Conservation (phyloP, 129 eudicot species). For the Apium graveolens region DNA sequence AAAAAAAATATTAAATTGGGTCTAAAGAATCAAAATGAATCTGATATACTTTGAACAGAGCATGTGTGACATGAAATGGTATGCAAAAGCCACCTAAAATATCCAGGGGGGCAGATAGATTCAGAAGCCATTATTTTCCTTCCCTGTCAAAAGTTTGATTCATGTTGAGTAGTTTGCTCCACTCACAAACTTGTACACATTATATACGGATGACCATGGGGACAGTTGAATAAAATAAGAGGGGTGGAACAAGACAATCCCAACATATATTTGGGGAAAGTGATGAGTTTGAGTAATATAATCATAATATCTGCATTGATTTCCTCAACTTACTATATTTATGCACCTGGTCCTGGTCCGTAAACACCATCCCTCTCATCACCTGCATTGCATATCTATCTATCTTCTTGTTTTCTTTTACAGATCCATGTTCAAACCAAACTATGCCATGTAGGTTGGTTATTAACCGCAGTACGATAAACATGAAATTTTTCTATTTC, state of each 20-base stretch:
- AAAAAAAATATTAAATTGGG: no score
- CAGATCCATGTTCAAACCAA: no score
- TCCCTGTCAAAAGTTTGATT: background rate
- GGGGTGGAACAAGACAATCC: slow-evolving; percentile 6
- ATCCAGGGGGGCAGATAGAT: background rate
- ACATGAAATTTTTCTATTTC: no score
- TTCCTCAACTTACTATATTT: slow-evolving; percentile 8
- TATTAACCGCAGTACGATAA: no score
- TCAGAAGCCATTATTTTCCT: background rate
- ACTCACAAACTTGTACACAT: background rate
- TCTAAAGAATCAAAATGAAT: background rate
- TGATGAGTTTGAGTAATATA: background rate
- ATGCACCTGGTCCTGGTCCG: slow-evolving; percentile 14
- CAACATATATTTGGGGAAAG: slow-evolving; percentile 5
- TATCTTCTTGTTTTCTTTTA: background rate
- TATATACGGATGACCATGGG: background rate
- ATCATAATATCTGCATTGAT: slow-evolving; percentile 13
- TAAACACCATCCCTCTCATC: background rate
- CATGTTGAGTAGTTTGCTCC: background rate
- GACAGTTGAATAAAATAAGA: background rate
- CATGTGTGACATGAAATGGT: background rate
- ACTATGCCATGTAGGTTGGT: no score
- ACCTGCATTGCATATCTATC: background rate
- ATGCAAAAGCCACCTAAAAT: background rate
- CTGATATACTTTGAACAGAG: background rate